Evolutionary conservation across 768 basidiomycete genomes (phyloP).

Genomic region (Xanthoconium stramineum): DNA sequence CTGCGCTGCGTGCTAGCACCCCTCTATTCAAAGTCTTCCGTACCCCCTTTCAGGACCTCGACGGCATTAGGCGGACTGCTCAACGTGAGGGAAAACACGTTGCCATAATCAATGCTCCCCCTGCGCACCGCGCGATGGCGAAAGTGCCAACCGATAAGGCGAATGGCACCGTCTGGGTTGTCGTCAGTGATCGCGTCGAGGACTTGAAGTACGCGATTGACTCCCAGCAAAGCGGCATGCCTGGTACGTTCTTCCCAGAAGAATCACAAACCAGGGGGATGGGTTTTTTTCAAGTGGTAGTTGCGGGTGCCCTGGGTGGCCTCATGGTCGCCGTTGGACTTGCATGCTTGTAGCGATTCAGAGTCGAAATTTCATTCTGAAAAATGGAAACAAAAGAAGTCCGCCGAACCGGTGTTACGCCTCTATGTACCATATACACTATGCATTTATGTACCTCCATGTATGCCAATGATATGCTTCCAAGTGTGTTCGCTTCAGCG

Average conservation of each 20-base stretch:
- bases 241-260: slow-evolving; percentile 27
- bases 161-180: slow-evolving; percentile 28
- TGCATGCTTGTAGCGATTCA: slow-evolving; percentile 32
- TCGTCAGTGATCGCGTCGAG: slow-evolving; percentile 32
- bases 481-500: not conserved
- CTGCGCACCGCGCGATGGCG: slow-evolving; percentile 21
- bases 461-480: slow-evolving; percentile 18
- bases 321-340: slow-evolving; percentile 30
- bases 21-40: slow-evolving; percentile 34
- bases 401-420: slow-evolving; percentile 1
- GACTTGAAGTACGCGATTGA: slow-evolving; percentile 32
- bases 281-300: slow-evolving; percentile 31
- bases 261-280: slow-evolving; percentile 15
- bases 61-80: slow-evolving; percentile 24
- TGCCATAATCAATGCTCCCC: slow-evolving; percentile 26
- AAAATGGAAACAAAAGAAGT: not conserved
- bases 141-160: slow-evolving; percentile 18
- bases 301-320: slow-evolving; percentile 33
- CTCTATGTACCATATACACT: slow-evolving; percentile 13
- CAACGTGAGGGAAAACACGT: slow-evolving; percentile 31
- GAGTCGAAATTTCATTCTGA: not conserved
- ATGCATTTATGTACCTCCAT: not conserved
- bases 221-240: slow-evolving; percentile 31
- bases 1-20: slow-evolving; percentile 29
- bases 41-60: slow-evolving; percentile 28